These are phyloP conservation scores for Alternaria triticina DNA, from an alignment of 2,329 filamentous ascomycete species.

Conservation along the genomic window DNA sequence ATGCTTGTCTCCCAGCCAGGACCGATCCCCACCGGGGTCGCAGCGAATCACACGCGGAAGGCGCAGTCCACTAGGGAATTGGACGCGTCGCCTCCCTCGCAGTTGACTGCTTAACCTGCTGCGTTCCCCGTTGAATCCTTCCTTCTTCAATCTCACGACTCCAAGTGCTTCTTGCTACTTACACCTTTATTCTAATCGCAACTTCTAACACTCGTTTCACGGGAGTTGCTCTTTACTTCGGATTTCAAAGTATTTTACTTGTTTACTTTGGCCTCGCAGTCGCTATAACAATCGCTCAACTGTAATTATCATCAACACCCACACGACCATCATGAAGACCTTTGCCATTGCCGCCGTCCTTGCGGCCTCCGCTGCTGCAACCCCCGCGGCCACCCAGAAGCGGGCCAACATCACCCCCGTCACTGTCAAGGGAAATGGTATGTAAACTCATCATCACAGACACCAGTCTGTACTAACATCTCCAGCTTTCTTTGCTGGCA, in stretches of 20 bases:
- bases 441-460: slow-evolving; percentile 12
- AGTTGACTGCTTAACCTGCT: slow-evolving; percentile 4
- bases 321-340: slow-evolving; percentile 59
- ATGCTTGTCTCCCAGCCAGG: not conserved
- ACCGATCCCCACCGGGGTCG: not conserved
- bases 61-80: slow-evolving; percentile 6
- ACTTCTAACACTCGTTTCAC: slow-evolving; percentile 21
- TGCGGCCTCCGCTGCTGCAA: slow-evolving; percentile 55
- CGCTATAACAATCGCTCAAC: slow-evolving; percentile 6
- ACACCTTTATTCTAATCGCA: slow-evolving; percentile 9
- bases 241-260: not conserved
- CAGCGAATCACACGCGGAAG: not conserved
- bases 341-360: slow-evolving; percentile 55
- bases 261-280: slow-evolving; percentile 2
- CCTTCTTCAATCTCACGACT: not conserved
- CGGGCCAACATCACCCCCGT: slow-evolving; percentile 58
- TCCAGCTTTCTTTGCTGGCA: slow-evolving; percentile 66
- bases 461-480: slow-evolving; percentile 26
- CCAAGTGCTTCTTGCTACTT: slow-evolving; percentile 1
- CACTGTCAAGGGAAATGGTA: slow-evolving; percentile 68
- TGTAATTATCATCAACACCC: slow-evolving; percentile 13
- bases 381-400: slow-evolving; percentile 46
- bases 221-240: slow-evolving; percentile 9
- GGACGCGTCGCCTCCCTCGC: slow-evolving; percentile 12
- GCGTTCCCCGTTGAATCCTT: not conserved